Evolutionary conservation across 2,329 filamentous ascomycete genomes (phyloP), one percentile per base, ranked within the genome.

Genomic region (Coniochaeta sp.): DNA sequence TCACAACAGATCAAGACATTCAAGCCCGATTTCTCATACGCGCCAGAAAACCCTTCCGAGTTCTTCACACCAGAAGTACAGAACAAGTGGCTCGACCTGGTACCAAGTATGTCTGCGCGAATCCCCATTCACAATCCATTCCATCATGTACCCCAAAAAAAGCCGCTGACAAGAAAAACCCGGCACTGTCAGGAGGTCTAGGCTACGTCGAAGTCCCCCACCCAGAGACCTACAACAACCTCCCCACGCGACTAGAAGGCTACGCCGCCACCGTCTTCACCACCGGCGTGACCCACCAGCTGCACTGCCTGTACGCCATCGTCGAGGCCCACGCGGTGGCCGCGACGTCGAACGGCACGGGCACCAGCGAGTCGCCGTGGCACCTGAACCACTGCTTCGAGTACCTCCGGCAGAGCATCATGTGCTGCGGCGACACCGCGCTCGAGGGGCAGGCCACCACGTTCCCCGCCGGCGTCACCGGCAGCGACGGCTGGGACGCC

Each of bases 231-330:
- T 72, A 74, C 65, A 66, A 74, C 47, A 72, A 75, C 64, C 69
- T 77, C 12, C 75, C 75, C 2, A 68, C 66, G 6, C 70, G 66
- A 17, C 65, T 78, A 8, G 52, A 68, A 17, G 66, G 64, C 19
- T 75, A 69, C 60, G 64, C 67, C 3, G 64, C 69, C 17, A 68
- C 71, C 42, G 75, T 73, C 47, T 77, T 73, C 64, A 77, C 76
- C 1, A 76, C 76, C 0, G 74, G 73, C 1, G 71, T 77, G 63
- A 78, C 75, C 3, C 76, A 78, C 61, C 76, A 78, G 64, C 69
- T 78, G 2, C 75, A 78, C 63, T 78, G 76, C 62, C 68, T 78
- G 36, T 70, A 73, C 62, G 67, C 73, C 36, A 76, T 79, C 52
- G 69, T 72, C 17, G 66, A 71, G 55, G 70, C 70, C 17, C 74